Percentiles rank a stretch among this genome's conserved stretches.
phyloP scores from a whole-genome alignment of 139 green algal genomes.

The Monoraphidium neglectum region DNA sequence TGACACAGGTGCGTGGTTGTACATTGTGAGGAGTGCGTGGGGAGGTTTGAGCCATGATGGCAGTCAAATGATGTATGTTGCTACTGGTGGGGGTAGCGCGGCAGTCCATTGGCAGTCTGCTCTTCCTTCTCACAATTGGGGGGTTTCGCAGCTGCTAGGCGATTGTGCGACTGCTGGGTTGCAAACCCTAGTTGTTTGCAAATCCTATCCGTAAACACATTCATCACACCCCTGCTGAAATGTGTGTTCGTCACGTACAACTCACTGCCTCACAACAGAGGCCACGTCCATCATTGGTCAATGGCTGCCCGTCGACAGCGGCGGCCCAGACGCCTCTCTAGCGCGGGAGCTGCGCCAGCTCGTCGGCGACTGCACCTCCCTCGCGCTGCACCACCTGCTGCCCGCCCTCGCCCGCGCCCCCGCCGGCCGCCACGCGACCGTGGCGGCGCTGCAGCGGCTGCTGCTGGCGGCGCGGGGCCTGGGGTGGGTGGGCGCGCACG shows the following conservation, averaged over 20 bases:
- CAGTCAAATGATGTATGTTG: not conserved
- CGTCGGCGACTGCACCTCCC: not conserved
- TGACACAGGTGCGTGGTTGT: conserved; percentile 22
- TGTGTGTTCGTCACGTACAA: not conserved
- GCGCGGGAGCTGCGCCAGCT: not conserved
- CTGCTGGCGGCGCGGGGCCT: not conserved
- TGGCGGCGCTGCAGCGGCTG: not conserved
- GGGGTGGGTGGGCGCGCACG: not conserved
- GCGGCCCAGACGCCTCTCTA: not conserved
- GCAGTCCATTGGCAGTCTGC: not conserved
- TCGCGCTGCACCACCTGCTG: not conserved
- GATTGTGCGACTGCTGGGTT: not conserved
- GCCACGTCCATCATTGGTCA: conserved; percentile 15
- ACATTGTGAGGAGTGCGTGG: not conserved
- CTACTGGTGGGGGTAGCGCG: not conserved
- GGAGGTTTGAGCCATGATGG: not conserved
- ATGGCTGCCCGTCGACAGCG: conserved; percentile 4
- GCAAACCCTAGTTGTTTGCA: not conserved
- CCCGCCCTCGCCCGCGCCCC: not conserved
- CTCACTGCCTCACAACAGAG: not conserved
- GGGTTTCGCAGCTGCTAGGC: not conserved
- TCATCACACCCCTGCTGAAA: not conserved
- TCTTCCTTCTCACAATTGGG: not conserved
- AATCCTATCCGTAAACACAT: not conserved
- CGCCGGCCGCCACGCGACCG: not conserved